These are phyloP conservation scores for Chlorella sp. DNA, from an alignment of 139 green algal genomes.

Conservation along the genomic window DNA sequence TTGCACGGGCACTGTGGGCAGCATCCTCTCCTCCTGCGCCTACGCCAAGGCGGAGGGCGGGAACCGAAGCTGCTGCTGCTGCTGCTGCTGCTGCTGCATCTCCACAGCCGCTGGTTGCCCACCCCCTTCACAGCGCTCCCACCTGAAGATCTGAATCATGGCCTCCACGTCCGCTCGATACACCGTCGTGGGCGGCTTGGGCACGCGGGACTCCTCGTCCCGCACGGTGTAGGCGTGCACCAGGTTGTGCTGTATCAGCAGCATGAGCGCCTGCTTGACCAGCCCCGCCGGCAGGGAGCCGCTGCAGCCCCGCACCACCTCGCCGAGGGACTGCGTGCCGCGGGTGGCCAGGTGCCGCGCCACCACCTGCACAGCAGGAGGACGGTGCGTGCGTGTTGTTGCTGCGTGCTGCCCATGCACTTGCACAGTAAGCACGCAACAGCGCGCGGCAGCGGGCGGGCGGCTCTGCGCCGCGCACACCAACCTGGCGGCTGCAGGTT, in stretches of 20 bases:
- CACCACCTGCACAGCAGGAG: not conserved
- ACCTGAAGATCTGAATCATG: conserved; percentile 62
- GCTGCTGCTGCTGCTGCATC: not conserved
- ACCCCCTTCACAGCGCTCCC: not conserved
- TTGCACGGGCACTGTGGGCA: not conserved
- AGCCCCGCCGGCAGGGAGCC: not conserved
- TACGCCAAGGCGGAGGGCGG: not conserved
- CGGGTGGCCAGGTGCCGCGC: not conserved
- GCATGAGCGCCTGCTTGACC: conserved; percentile 47
- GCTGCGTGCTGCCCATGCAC: not conserved
- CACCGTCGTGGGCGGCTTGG: conserved; percentile 27
- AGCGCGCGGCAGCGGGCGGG: not conserved
- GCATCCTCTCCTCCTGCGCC: not conserved
- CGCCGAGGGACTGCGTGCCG: not conserved
- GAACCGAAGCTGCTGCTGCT: not conserved
- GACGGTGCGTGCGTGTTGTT: no score
- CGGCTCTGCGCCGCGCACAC: not conserved
- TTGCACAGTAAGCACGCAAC: no score
- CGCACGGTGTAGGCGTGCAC: conserved; percentile 39
- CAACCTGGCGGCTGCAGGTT: not conserved
- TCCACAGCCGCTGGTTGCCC: not conserved
- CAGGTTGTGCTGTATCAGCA: conserved; percentile 71
- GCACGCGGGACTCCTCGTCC: conserved; percentile 30
- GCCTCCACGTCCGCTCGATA: conserved; percentile 44
- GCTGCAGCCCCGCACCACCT: not conserved